Evolutionary conservation across 768 basidiomycete species (phyloP), one percentile per base, ranked within the genome.

Genomic region (Pulveroboletus sp.): DNA sequence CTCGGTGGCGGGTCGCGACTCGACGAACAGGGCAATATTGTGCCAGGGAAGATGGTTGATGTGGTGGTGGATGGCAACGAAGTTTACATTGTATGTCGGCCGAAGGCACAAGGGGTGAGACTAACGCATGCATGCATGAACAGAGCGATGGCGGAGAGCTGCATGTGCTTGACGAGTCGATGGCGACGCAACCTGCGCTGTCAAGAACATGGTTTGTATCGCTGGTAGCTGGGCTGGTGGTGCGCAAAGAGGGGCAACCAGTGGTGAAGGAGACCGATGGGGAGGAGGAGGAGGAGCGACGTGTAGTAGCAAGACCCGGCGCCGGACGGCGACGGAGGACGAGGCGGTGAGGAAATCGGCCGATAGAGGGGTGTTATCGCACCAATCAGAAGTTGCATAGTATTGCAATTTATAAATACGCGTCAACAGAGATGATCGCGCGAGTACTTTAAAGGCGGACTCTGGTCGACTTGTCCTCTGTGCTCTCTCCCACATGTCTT

Each of bases 51-150:
- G 63, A 77, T 70, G 69, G 71, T 92, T 50, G 90, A 93, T 51
- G 82, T 92, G 82, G 75, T 91, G 17, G 91, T 94, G 11, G 87
- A 91, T 50, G 82, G 82, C 37, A 71, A 78, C 36, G 62, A 83
- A 32, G 89, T 93, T 34, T 93, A 79, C 69, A 75, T 92, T 48
- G 88, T 90, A 62, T 65, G 87, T 77, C 40, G 32, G 48, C 43
- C 47, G 57, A 53, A 45, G 51, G 25, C 31, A 41, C 24, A 33
- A 40, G n/a, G 50, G 45, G 43, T 48, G 19, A 37, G 23, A 38
- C 40, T 58, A 46, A 64, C 32, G 36, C 34, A 47, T 29, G 29
- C 34, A 24, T 34, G 38, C 39, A 40, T 31, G 49, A 43, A 45
- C 51, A 91, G 89, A 72, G 82, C 48, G 85, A 88, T 31, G 66